Evolutionary conservation across 257 asterid genomes (phyloP).

Genomic region (Linderniella brevidens): DNA sequence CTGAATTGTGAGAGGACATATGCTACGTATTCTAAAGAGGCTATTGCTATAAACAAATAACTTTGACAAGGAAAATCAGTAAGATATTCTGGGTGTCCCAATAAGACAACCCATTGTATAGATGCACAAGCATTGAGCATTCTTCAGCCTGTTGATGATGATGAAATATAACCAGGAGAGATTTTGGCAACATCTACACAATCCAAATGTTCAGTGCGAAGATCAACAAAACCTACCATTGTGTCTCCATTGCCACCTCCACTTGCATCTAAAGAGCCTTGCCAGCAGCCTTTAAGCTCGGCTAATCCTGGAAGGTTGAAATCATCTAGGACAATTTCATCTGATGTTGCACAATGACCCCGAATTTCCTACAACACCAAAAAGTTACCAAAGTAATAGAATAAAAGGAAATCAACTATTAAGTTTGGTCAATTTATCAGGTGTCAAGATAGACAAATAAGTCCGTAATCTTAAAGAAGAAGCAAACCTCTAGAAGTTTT

Average conservation of each 20-base stretch:
- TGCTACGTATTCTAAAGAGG: too few relatives aligned
- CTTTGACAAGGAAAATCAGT: background rate
- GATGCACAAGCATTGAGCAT: too few relatives aligned
- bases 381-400: conserved; percentile 4
- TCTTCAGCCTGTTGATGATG: too few relatives aligned
- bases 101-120: too few relatives aligned
- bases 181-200: too few relatives aligned
- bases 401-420: conserved; percentile 3
- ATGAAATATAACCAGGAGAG: too few relatives aligned
- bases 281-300: conserved; percentile 93
- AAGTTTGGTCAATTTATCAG: conserved; percentile 6
- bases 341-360: conserved; percentile 53
- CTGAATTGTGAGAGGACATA: too few relatives aligned
- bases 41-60: too few relatives aligned
- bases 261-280: conserved; percentile 88
- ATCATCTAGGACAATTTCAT: conserved; percentile 83
- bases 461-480: background rate
- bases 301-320: conserved; percentile 90
- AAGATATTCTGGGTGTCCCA: background rate
- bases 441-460: conserved; percentile 3
- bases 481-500: conserved; percentile 77
- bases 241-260: conserved; percentile 99
- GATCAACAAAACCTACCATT: conserved; percentile 32
- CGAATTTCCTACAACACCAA: conserved; percentile 49
- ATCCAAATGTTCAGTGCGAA: too few relatives aligned